Evolutionary conservation across 768 basidiomycete species (phyloP), one percentile per base, ranked within the genome.

Genomic region (Mycena leptocephala): DNA sequence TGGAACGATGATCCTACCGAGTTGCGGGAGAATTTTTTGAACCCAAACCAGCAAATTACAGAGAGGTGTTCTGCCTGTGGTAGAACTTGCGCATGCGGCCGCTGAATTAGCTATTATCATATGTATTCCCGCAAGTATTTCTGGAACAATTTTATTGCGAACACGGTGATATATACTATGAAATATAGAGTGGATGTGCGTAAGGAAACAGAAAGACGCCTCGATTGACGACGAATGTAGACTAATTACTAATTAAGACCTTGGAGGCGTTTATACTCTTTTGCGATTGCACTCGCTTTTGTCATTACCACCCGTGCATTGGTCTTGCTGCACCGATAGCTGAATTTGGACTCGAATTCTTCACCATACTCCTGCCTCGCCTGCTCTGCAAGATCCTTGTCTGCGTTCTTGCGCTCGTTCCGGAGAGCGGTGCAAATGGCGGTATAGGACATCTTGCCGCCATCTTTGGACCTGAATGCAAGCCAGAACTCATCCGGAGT

Each of bases 1-100:
- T 86, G 83, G 83, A 87, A 85, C 61, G 86, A 89, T 75, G 80
- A 85, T n/a, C 84, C 85, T 0, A 78, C 70, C 1, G 78, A 83
- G 18, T 70, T 46, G 13, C 82, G 84, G 1, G 83, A 86, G 68
- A 83, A 88, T 35, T 88, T 84, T 70, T 81, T 88, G 41, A 84
- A 88, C 56, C 82, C 85, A 0, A 74, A 82, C 26, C 76, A 79
- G 20, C 33, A 32, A 20, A 80, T 83, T 5, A 77, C 79, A 16
- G 56, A 79, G 0, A 75, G 75, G 20, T 87, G 86, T 69, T 68
- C 46, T 41, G 39, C 70, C 2, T 87, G 84, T 75, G 84, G 86
- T 2, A 74, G 84, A 4, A 79, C 79, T 13, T 86, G 85, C 74
- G 69, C 76, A 18, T 86, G 85, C 76, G 75, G 75, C 24, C 68